A percentile compares a stretch with the other conserved stretches of the same genome.
Evolutionary conservation across 2,329 filamentous ascomycete species (phyloP).

Genomic region (Tolypocladium guangdongense): DNA sequence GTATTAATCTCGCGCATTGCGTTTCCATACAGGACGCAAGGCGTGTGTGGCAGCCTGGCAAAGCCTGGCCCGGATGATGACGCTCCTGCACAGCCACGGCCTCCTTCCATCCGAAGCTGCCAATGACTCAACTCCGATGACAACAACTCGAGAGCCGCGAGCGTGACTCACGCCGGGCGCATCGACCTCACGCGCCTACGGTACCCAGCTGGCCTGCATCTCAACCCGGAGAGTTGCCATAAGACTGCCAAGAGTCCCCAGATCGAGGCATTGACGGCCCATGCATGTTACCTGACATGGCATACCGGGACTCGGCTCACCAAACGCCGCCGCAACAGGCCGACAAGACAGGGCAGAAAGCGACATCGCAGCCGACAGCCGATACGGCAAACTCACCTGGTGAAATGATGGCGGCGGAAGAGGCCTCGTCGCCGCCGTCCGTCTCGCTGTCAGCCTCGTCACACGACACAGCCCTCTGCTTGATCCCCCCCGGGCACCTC

Average conservation of each 20-base stretch:
- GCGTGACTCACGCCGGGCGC: neutral
- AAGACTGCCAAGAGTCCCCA: no score
- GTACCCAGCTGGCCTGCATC: no score
- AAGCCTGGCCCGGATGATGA: no score
- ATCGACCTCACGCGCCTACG: neutral
- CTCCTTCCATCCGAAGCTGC: no score
- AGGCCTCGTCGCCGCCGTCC: neutral
- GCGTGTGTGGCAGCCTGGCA: no score
- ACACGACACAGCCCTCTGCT: slow-evolving; percentile 48
- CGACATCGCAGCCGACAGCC: neutral
- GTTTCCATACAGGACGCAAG: no score
- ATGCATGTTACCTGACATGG: neutral
- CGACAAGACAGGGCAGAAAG: neutral
- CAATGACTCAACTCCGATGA: neutral
- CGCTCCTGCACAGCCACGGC: no score
- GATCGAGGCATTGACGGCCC: neutral
- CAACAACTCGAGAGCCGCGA: neutral
- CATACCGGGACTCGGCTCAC: neutral
- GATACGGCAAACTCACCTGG: neutral
- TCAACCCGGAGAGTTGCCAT: no score
- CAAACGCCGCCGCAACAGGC: neutral
- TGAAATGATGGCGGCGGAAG: neutral
- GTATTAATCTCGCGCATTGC: no score
- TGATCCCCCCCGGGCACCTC: slow-evolving; percentile 40
- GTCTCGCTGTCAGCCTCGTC: slow-evolving; percentile 1